These are phyloP conservation scores for Nicotiana otophora DNA, from an alignment of 257 asterid species.

Conservation along the genomic window DNA sequence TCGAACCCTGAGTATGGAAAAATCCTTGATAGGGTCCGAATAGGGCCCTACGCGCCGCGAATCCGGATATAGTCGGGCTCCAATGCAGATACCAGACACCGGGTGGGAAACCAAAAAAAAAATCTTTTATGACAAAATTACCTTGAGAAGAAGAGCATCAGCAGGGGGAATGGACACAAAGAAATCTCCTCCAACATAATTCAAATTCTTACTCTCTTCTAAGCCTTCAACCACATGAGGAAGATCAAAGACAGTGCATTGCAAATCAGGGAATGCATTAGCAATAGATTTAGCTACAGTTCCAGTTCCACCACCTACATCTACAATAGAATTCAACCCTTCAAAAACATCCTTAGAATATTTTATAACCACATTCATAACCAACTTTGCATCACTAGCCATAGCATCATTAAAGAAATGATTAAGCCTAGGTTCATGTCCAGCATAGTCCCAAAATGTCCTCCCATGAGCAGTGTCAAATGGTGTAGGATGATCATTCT, in stretches of 20 bases:
- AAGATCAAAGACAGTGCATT: constrained; percentile 26
- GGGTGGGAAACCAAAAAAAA: no score
- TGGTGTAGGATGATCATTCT: constrained; percentile 4
- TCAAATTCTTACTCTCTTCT: constrained; percentile 2
- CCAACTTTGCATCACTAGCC: constrained; percentile 21
- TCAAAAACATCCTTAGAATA: constrained; percentile 13
- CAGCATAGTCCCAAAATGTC: constrained; percentile 17
- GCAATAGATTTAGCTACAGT: constrained; percentile 23
- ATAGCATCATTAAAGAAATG: constrained; percentile 22
- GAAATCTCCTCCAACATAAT: constrained; percentile 22
- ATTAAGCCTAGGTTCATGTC: constrained; percentile 8
- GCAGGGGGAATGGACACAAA: constrained; percentile 22
- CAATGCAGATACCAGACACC: no score
- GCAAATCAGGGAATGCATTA: constrained; percentile 15
- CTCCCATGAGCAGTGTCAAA: constrained; percentile 15
- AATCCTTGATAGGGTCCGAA: no score
- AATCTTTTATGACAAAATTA: background rate
- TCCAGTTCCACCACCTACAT: constrained; percentile 37
- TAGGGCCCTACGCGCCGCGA: no score
- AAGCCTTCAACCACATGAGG: constrained; percentile 30
- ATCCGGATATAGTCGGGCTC: no score
- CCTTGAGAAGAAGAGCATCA: constrained; percentile 26
- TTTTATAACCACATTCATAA: background rate
- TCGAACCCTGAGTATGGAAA: no score
- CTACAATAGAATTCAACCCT: constrained; percentile 23